These are phyloP conservation scores for Remersonia thermophila DNA, from an alignment of 2,329 filamentous ascomycete genomes.

Conservation along the genomic window DNA sequence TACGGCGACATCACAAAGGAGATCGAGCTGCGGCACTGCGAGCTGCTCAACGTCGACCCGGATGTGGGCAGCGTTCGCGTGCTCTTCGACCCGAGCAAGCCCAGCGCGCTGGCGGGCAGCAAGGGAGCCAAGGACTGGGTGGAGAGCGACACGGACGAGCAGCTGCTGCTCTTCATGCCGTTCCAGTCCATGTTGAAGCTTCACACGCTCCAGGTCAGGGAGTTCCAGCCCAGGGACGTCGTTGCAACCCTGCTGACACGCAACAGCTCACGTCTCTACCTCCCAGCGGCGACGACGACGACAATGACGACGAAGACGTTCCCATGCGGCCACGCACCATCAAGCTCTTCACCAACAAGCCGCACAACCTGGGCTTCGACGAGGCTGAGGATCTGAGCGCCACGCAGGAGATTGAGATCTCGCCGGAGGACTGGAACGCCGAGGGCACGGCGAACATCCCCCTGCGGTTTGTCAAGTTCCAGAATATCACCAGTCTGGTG, in stretches of 20 bases:
- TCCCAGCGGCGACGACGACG: conserved; percentile 40
- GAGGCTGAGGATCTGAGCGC: conserved; percentile 79
- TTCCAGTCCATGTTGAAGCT: conserved; percentile 83
- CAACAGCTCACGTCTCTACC: conserved; percentile 74
- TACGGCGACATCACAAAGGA: conserved; percentile 76
- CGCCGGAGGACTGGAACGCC: conserved; percentile 67
- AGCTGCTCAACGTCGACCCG: conserved; percentile 77
- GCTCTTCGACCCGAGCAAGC: conserved; percentile 59
- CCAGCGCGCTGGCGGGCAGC: conserved; percentile 47
- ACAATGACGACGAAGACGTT: conserved; percentile 53
- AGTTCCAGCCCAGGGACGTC: too few relatives aligned
- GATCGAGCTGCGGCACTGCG: conserved; percentile 66
- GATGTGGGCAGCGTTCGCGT: conserved; percentile 60
- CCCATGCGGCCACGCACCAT: conserved; percentile 74
- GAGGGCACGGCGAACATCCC: conserved; percentile 60
- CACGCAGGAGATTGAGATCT: conserved; percentile 68
- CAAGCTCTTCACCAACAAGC: conserved; percentile 75
- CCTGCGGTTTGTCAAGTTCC: conserved; percentile 92
- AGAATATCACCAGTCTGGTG: conserved; percentile 77
- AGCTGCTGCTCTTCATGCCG: conserved; percentile 83
- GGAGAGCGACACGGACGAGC: conserved; percentile 93
- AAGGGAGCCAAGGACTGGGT: conserved; percentile 67
- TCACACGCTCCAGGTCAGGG: conserved; percentile 58
- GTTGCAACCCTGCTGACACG: conserved; percentile 1
- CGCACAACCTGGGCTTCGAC: conserved; percentile 86